Evolutionary conservation across 805 yeast species (phyloP), one percentile per base, ranked within the genome.

Genomic region (Schwanniomyces vanrijiae): DNA sequence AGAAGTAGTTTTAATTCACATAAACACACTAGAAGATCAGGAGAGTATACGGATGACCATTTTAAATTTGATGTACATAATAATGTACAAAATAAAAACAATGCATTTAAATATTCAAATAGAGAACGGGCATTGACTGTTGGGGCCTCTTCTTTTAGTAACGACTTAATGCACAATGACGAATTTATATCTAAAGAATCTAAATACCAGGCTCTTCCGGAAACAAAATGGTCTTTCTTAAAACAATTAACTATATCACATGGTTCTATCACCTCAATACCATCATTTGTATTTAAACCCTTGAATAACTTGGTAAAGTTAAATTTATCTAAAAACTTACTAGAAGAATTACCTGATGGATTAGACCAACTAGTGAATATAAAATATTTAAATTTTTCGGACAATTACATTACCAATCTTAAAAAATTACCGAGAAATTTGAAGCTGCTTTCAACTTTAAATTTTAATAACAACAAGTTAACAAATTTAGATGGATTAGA

Each of bases 311-410:
- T 73, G 28, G 76, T 73, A 19, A 73, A 73, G 44, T 68, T 83
- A 43, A 86, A 84, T 55, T 61, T 83, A 26, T 82, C 88, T 2
- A 70, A 74, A 48, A 83, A 83, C 54, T 60, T 71, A 34, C 64
- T 83, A 25, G 73, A 71, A 20, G 61, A 63, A 7, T 54, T 83
- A 8, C 88, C 88, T 0, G 65, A 65, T n/a, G 82, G 86, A 3
- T 67, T 84, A 37, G 69, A 75, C 13, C 73, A 74, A 40, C 69
- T 83, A 31, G 54, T 62, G 2, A 74, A 72, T 52, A 58, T 81
- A 51, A 79, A 77, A 53, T 78, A 80, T 54, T 55, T 73, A 25
- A 73, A 73, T 50, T 65, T 73, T 31, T 62, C 76, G 6, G 77
- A 71, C 53, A 73, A 73, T 49, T 71, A 68, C 49, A 65, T 73